These are phyloP conservation scores for Primulina tabacum DNA, from an alignment of 257 asterid genomes.

Conservation along the genomic window DNA sequence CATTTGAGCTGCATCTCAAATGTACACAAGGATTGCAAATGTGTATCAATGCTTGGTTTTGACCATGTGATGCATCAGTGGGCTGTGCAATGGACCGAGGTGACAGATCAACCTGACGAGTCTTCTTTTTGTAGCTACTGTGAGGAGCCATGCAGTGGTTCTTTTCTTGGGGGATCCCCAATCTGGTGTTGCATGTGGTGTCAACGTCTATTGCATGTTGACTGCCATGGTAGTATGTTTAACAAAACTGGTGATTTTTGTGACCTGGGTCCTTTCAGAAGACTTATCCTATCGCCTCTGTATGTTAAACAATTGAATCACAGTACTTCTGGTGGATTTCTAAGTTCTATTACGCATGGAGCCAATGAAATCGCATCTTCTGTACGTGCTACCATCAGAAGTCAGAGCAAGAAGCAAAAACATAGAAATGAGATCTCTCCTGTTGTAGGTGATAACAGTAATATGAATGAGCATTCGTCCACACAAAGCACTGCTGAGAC, in stretches of 20 bases:
- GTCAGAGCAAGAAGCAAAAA: constrained; percentile 75
- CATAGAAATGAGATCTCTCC: constrained; percentile 49
- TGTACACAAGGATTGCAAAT: constrained; percentile 89
- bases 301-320: constrained; percentile 59
- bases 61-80: constrained; percentile 84
- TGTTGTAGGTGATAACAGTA: constrained; percentile 49
- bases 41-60: constrained; percentile 75
- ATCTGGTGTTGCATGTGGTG: constrained; percentile 99
- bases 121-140: constrained; percentile 91
- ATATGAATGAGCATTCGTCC: constrained; percentile 47
- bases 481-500: constrained; percentile 44
- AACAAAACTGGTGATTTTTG: constrained; percentile 87
- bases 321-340: constrained; percentile 67
- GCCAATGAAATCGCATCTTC: constrained; percentile 98
- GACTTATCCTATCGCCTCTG: constrained; percentile 87
- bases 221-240: constrained; percentile 78
- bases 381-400: constrained; percentile 88
- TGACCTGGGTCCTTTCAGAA: constrained; percentile 83
- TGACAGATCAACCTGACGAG: constrained; percentile 84
- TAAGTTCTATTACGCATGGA: constrained; percentile 90
- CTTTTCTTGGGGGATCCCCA: constrained; percentile 96
- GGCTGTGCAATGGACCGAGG: constrained; percentile 95
- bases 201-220: constrained; percentile 94
- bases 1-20: constrained; percentile 77
- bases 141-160: constrained; percentile 92